A percentile compares a stretch with the other conserved stretches of the same genome.
Conservation (phyloP, 176 grass and related monocot species). For the Carex littledalei region DNA sequence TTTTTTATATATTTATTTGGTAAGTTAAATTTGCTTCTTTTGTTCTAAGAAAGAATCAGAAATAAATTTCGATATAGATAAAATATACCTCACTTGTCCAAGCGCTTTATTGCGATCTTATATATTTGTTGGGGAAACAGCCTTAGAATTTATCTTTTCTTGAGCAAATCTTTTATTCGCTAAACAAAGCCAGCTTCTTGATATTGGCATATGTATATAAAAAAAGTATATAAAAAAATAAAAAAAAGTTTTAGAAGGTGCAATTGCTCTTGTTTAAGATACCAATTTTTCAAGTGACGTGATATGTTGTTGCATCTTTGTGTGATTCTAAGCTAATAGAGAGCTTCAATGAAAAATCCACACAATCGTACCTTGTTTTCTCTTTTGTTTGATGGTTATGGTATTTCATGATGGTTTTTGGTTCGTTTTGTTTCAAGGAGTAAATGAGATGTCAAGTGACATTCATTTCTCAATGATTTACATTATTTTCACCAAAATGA, state of each 20-base stretch:
- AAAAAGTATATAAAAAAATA: neutral
- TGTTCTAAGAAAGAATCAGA: neutral
- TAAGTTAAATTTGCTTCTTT: neutral
- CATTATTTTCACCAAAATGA: neutral
- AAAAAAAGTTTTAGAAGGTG: neutral
- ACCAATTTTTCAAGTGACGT: neutral
- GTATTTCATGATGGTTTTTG: neutral
- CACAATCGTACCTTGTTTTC: neutral
- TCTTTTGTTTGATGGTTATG: neutral
- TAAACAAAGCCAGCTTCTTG: neutral
- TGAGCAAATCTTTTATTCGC: neutral
- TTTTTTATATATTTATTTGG: neutral
- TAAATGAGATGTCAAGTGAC: neutral
- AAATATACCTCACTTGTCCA: neutral
- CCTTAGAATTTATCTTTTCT: neutral
- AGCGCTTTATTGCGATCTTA: neutral
- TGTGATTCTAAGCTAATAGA: neutral
- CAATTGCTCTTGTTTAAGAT: neutral
- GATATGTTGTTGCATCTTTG: neutral
- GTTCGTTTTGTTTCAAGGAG: neutral
- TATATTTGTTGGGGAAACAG: neutral
- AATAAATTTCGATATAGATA: constrained; percentile 2
- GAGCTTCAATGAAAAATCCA: neutral
- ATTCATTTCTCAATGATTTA: neutral
- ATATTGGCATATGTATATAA: neutral